A percentile compares a stretch with the other conserved stretches of the same genome.
These are phyloP conservation scores for Psidium friedrichsthalianum DNA, from an alignment of 345 rosid genomes.

Conservation along the genomic window DNA sequence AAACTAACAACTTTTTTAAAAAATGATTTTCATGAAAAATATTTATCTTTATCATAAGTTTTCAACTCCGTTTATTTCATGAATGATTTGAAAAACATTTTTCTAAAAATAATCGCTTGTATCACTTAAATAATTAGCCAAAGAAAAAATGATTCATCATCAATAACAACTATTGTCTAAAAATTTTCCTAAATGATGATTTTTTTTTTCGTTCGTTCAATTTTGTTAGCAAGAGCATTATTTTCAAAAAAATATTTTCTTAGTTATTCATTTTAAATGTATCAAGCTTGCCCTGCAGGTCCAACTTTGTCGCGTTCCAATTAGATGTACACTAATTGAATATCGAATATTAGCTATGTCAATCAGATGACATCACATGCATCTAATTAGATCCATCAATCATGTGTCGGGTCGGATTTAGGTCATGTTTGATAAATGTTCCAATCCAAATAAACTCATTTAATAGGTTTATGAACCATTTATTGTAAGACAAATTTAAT, in stretches of 20 bases:
- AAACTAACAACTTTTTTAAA: background rate
- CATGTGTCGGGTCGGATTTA: no score
- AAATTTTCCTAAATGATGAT: background rate
- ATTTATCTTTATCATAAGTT: background rate
- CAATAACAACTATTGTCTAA: no score
- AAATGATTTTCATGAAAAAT: background rate
- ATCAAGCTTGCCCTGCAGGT: no score
- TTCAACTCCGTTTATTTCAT: background rate
- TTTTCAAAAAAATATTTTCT: background rate
- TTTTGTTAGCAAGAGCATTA: background rate
- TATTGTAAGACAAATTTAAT: no score
- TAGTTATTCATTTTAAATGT: no score
- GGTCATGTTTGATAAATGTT: no score
- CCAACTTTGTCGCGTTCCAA: no score
- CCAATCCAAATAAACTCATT: no score
- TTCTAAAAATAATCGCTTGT: fast-evolving
- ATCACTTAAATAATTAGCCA: fast-evolving
- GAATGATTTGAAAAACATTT: background rate
- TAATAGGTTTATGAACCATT: no score
- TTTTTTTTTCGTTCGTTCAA: fast-evolving
- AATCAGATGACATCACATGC: background rate
- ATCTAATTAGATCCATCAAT: background rate
- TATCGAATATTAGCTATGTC: background rate
- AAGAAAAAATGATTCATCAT: background rate
- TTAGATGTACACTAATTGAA: background rate